Evolutionary conservation across 1,284 basidiomycete species (phyloP), one percentile per base, ranked within the genome.

Genomic region (Ustilago loliicola): DNA sequence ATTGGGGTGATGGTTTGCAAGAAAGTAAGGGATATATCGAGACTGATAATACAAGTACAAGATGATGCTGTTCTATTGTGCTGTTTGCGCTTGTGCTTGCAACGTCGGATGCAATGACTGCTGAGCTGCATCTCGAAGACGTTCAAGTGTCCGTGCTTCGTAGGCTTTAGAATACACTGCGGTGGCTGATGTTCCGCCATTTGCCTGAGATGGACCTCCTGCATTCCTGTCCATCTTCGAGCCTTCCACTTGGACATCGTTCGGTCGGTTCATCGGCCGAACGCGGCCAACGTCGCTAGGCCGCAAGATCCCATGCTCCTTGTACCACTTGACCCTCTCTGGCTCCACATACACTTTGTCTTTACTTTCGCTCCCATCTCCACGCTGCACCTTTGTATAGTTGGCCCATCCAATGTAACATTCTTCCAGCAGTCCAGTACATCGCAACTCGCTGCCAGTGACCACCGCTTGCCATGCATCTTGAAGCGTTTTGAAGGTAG

Each of bases 391-490:
- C 29, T 47, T 68, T 27, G 50, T 68, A 23, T 77, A 69, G 40
- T 62, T 75, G 3, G 77, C 71, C 83, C 83, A 84, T 29, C 79
- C 79, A 52, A 83, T 81, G 70, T 78, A 84, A 34, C 72, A 68
- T 30, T 84, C 83, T 38, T 80, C 72, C 10, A 83, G 75, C 48
- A 81, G 25, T 1, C 76, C 79, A 19, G 72, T 61, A 36, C 81
- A 81, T n/a, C 72, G 73, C 54, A 85, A 66, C 53, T 82, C 69
- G 23, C 72, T 59, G 19, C 83, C 83, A 3, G 72, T 73, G 40
- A 57, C 32, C 1, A 85, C 83, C 0, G 79, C 82, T 25, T 79
- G 69, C 78, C 75, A 82, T 30, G 83, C 83, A 45, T 69, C 62
- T 19, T 62, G 60, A 6, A 83, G 61, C 25, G 62, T 60, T 10